Conservation (phyloP, 106 monocot species). For the Triglochin maritima region DNA sequence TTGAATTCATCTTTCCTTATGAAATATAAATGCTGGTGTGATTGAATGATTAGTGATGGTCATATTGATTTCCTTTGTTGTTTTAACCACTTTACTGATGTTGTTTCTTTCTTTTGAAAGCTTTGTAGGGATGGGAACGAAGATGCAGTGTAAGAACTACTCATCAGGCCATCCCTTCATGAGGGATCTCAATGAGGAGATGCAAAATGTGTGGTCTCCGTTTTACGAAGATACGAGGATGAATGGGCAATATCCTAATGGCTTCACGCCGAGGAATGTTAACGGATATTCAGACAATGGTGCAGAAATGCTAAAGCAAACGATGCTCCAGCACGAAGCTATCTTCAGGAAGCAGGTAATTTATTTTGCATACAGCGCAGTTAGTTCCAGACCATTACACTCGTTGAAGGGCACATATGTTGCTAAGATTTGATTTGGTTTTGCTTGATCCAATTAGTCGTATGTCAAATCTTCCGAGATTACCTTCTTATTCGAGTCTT, state of each 20-base stretch:
- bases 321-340: slow-evolving; percentile 64
- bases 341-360: slow-evolving; percentile 68
- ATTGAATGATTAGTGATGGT: no score
- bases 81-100: no score
- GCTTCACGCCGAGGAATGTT: slow-evolving; percentile 14
- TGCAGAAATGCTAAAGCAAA: slow-evolving; percentile 49
- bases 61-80: no score
- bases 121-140: slow-evolving; percentile 55
- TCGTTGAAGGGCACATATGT: no score
- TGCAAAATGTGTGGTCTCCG: slow-evolving; percentile 16
- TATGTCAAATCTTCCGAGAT: no score
- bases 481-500: no score
- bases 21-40: no score
- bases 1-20: no score
- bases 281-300: slow-evolving; percentile 34
- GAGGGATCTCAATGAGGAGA: slow-evolving; percentile 32
- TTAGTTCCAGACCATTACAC: no score
- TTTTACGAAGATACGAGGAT: slow-evolving; percentile 27
- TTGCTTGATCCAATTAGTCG: no score
- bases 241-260: slow-evolving; percentile 27
- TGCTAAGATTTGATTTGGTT: no score
- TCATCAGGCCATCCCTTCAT: slow-evolving; percentile 24
- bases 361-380: neutral
- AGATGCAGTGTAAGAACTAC: slow-evolving; percentile 31
- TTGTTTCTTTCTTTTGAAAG: neutral